Evolutionary conservation across 2,329 filamentous ascomycete species (phyloP).

Genomic region (Alternaria hordeiaustralica): DNA sequence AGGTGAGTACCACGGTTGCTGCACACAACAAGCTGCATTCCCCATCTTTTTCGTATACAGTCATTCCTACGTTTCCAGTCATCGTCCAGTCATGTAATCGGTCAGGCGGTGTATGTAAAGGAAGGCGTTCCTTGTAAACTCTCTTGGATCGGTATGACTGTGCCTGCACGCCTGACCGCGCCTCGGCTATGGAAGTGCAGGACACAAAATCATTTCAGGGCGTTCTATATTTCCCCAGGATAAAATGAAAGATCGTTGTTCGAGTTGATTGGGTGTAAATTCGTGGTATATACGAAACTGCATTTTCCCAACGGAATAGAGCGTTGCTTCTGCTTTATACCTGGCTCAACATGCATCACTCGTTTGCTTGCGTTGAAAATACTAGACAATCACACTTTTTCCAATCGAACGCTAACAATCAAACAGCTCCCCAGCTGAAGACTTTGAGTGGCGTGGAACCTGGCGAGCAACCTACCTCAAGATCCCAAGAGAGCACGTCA

Average conservation of each 20-base stretch:
- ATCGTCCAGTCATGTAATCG: not conserved
- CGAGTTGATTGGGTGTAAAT: not conserved
- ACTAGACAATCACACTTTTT: not conserved
- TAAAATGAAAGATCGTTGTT: not conserved
- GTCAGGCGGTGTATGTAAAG: constrained; percentile 1
- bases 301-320: not conserved
- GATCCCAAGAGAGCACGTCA: constrained; percentile 60
- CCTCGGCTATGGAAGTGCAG: not conserved
- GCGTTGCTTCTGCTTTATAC: not conserved
- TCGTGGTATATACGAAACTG: not conserved
- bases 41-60: constrained; percentile 4
- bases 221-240: too few relatives aligned
- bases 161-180: constrained; percentile 1
- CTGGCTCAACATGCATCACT: not conserved
- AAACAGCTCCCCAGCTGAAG: constrained; percentile 51
- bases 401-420: constrained; percentile 3
- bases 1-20: constrained; percentile 67
- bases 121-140: constrained; percentile 1
- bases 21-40: constrained; percentile 1
- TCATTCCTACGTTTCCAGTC: constrained; percentile 2
- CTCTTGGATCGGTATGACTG: constrained; percentile 8
- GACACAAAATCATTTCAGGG: not conserved
- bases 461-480: constrained; percentile 83
- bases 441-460: constrained; percentile 75
- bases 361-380: not conserved